Conservation (phyloP, 2,329 filamentous ascomycete species). For the Scleromitrula shiraiana region DNA sequence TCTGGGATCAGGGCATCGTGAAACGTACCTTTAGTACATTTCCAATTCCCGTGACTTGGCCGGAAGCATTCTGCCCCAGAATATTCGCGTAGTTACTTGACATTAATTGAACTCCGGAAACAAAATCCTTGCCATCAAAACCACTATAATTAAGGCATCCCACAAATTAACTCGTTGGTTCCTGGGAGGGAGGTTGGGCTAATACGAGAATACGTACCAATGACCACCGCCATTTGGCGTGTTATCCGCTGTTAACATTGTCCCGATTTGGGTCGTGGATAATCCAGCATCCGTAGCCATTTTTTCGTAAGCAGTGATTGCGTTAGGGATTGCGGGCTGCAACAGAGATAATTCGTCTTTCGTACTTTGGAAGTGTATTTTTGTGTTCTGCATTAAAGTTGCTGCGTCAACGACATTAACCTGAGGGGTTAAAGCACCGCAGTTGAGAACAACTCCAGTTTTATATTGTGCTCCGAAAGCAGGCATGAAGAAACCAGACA, state of each 20-base stretch:
- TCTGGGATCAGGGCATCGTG: neutral
- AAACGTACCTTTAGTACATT: conserved; percentile 36
- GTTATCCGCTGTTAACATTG: conserved; percentile 49
- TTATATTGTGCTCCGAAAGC: conserved; percentile 32
- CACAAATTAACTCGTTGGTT: too few relatives aligned
- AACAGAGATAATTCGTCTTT: conserved; percentile 39
- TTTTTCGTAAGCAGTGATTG: conserved; percentile 44
- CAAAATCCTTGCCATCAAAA: conserved; percentile 47
- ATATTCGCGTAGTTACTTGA: conserved; percentile 43
- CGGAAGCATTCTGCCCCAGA: conserved; percentile 42
- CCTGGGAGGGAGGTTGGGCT: neutral
- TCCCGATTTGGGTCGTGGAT: conserved; percentile 36
- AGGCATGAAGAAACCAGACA: conserved; percentile 51
- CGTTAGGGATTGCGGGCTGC: conserved; percentile 42
- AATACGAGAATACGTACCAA: conserved; percentile 25
- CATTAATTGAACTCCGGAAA: conserved; percentile 50
- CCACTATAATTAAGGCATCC: conserved; percentile 35
- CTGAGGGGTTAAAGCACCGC: conserved; percentile 46
- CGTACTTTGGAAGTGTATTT: conserved; percentile 50
- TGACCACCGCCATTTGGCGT: conserved; percentile 48
- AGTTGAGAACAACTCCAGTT: conserved; percentile 46
- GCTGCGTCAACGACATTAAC: conserved; percentile 39
- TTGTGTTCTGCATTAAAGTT: conserved; percentile 37
- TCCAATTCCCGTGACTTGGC: conserved; percentile 41
- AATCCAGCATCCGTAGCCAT: conserved; percentile 38